Evolutionary conservation across 805 yeast species (phyloP).

Genomic region (Kuraishia ogatae): DNA sequence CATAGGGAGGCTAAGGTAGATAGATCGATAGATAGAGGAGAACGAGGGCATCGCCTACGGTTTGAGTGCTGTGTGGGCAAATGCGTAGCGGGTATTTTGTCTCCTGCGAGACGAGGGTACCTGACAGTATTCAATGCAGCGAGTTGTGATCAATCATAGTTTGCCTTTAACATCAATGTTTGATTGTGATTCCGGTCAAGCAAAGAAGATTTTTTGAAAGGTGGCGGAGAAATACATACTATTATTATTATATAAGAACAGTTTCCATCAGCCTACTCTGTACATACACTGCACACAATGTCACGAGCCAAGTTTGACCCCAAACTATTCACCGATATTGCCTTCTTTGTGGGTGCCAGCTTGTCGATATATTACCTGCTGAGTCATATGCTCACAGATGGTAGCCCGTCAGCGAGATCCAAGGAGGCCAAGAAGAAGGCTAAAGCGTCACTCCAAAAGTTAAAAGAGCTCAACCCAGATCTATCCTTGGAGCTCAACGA

Average conservation of each 20-base stretch:
- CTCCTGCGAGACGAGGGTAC: background rate
- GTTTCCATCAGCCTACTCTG: background rate
- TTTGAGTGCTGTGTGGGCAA: background rate
- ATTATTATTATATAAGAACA: too few relatives aligned
- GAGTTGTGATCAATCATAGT: background rate
- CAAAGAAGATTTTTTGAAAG: too few relatives aligned
- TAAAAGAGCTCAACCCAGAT: conserved; percentile 53
- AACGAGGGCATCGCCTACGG: background rate
- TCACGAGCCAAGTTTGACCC: conserved; percentile 19
- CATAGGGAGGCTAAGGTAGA: too few relatives aligned
- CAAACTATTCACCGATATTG: conserved; percentile 19
- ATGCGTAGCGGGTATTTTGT: background rate
- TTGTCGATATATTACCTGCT: conserved; percentile 44
- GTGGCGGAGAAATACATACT: too few relatives aligned
- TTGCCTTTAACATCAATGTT: background rate
- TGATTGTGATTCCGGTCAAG: too few relatives aligned
- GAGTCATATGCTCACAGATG: conserved; percentile 17
- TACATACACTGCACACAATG: conserved; percentile 7
- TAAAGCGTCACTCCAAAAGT: conserved; percentile 43
- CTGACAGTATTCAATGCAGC: background rate
- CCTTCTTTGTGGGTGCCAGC: conserved; percentile 36
- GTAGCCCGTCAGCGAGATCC: conserved; percentile 29
- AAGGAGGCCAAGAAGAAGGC: conserved; percentile 57
- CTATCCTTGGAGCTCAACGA: conserved; percentile 45
- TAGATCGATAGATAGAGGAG: background rate